Evolutionary conservation across 1,284 basidiomycete species (phyloP), one percentile per base, ranked within the genome.

Genomic region (Pholiota adiposa): DNA sequence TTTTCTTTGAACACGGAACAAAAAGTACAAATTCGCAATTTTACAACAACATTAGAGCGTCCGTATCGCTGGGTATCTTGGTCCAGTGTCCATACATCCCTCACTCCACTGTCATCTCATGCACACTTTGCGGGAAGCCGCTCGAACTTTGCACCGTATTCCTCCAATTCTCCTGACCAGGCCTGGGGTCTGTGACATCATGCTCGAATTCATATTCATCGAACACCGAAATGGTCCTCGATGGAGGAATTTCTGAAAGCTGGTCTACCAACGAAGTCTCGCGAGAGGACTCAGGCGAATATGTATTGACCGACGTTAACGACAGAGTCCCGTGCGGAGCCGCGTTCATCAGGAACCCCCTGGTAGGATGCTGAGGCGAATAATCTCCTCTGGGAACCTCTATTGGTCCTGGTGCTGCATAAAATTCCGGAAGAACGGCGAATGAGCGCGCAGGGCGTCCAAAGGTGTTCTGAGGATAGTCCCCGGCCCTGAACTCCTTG

Each of bases 21-120:
- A n/a, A n/a, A n/a, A n/a, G n/a, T n/a, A n/a, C n/a, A n/a, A n/a
- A n/a, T n/a, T n/a, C n/a, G n/a, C n/a, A n/a, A n/a, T n/a, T n/a
- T n/a, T n/a, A n/a, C n/a, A n/a, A n/a, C n/a, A n/a, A n/a, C n/a
- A n/a, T n/a, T n/a, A n/a, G n/a, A n/a, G n/a, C n/a, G n/a, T n/a
- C 16, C 9, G 14, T 38, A 38, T 38, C 36, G 36, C 36, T 38
- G 36, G 36, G 36, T 38, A 38, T 38, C 5, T 12, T 38, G 5
- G 18, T 51, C 7, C 5, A 31, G 18, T 19, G 31, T 21, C 8
- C 25, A 9, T 18, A 18, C 67, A 25, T 70, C 67, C 58, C 66
- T 64, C 27, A 53, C 23, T 53, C 51, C 25, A 43, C 51, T 12
- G 51, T 43, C 51, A 53, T 43, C 18, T 53, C 48, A 8, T 50